These are phyloP conservation scores for Fusarium brachygibbosum DNA, from an alignment of 2,329 filamentous ascomycete genomes.

Conservation along the genomic window DNA sequence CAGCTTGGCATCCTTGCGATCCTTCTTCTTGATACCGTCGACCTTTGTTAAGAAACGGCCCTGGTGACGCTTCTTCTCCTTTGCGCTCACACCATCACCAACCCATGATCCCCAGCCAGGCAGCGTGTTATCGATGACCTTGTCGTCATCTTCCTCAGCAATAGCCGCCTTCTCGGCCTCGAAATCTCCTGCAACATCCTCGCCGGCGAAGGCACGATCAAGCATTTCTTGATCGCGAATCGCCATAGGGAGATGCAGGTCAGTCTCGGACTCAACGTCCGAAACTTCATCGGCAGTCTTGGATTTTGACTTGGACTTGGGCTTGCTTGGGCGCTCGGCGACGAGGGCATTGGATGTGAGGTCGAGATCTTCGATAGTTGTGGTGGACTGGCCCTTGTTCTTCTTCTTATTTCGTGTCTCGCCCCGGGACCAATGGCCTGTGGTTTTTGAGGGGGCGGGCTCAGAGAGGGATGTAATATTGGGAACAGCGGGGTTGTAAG, in stretches of 20 bases:
- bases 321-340: slow-evolving; percentile 50
- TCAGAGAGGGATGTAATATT: slow-evolving; percentile 39
- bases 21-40: slow-evolving; percentile 79
- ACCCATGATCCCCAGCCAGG: slow-evolving; percentile 96
- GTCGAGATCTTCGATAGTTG: slow-evolving; percentile 57
- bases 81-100: slow-evolving; percentile 82
- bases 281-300: slow-evolving; percentile 48
- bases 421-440: slow-evolving; percentile 60
- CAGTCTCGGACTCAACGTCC: slow-evolving; percentile 60
- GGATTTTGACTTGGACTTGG: slow-evolving; percentile 49
- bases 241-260: slow-evolving; percentile 67
- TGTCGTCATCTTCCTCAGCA: slow-evolving; percentile 83
- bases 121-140: slow-evolving; percentile 84
- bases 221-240: slow-evolving; percentile 77
- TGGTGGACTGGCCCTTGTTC: slow-evolving; percentile 52
- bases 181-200: slow-evolving; percentile 86
- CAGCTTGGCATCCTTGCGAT: slow-evolving; percentile 85
- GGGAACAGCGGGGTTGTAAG: slow-evolving; percentile 37
- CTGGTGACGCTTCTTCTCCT: slow-evolving; percentile 73
- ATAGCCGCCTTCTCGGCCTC: slow-evolving; percentile 80
- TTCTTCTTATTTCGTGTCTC: slow-evolving; percentile 58
- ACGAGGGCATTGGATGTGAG: slow-evolving; percentile 55
- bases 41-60: slow-evolving; percentile 74
- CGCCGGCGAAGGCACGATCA: slow-evolving; percentile 87
- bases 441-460: slow-evolving; percentile 47